Base-by-base conservation (phyloP, 2,329 filamentous ascomycete species). In the Tolypocladium album region DNA sequence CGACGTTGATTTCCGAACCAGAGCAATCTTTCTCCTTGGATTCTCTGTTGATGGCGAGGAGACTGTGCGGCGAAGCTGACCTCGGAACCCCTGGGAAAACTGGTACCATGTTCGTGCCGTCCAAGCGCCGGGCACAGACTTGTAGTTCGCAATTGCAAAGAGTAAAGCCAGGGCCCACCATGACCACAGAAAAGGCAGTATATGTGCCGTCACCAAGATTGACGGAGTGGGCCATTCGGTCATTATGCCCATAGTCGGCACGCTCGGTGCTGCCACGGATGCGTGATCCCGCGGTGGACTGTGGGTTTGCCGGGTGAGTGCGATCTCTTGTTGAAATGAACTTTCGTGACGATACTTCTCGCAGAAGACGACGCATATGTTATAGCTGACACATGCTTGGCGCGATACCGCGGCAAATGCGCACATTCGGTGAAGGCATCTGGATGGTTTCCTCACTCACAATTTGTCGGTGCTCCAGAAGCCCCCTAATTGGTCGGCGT, bases 61-160 rank as follows among this genome's bases (percentile, higher is more conserved):
- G 53, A 59, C 36, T 36, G 55, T 45, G n/a, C 22, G 47, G 11
- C 56, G 47, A 20, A 39, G 45, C 34, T 58, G 45, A 27, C 47
- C 34, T 22, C 27, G 5, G 31, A 60, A 60, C 24, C 56, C 27
- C 9, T 39, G 39, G 9, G 57, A 55, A 6, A 60, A 17, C 17
- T 60, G 59, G 22, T 60, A 60, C 27, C 52, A 56, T 4, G 59
- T 58, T 8, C 59, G 59, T 39, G 47, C 47, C 8, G 59, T 60
- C 59, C 59, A 60, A 39, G 55, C 45, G 20, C 57, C 50, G 1
- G 59, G 59, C 11, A 60, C 17, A 1, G 59, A 39, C 17, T 60
- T 60, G 55, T 55, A 42, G 38, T 58, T 60, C 12, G 47, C 43
- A 6, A 60, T 4, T 6, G 47, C 56, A 15, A 60, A 56, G 7